Evolutionary conservation across 2,329 filamentous ascomycete species (phyloP).

Genomic region (Cladorrhinum sp.): DNA sequence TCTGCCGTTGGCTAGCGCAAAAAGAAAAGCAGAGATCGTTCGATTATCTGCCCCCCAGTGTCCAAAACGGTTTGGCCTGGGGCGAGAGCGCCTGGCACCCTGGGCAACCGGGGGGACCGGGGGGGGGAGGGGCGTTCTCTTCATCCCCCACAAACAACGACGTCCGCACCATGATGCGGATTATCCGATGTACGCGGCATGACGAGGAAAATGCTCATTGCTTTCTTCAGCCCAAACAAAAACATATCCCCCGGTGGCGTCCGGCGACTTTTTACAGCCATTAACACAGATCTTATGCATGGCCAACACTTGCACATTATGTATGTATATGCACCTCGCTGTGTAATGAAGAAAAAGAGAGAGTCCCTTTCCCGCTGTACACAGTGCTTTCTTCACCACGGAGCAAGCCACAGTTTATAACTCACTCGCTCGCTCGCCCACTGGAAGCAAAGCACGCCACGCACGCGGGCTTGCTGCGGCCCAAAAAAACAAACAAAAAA

Average conservation of each 20-base stretch:
- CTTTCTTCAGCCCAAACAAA: neutral
- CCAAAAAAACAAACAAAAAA: neutral
- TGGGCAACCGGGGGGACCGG: neutral
- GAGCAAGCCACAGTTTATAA: neutral
- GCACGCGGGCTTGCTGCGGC: neutral
- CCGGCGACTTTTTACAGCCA: neutral
- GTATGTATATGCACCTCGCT: neutral
- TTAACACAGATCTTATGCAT: slow-evolving; percentile 6
- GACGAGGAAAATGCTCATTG: neutral
- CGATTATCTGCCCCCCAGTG: slow-evolving; percentile 11
- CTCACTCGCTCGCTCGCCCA: neutral
- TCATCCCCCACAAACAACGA: no score
- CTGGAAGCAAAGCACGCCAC: neutral
- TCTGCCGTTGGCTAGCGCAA: slow-evolving; percentile 4
- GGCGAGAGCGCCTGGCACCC: neutral
- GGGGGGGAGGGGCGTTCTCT: no score
- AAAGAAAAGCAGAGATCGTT: slow-evolving; percentile 15
- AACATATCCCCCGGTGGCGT: neutral
- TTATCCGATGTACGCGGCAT: neutral
- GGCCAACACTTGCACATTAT: neutral
- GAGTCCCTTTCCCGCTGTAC: neutral
- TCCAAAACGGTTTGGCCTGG: slow-evolving; percentile 7
- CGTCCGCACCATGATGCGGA: no score
- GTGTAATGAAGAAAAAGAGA: neutral
- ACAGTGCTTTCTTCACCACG: neutral